Evolutionary conservation across 2,329 filamentous ascomycete genomes (phyloP).

Genomic region (Ophiostoma novo-ulmi): DNA sequence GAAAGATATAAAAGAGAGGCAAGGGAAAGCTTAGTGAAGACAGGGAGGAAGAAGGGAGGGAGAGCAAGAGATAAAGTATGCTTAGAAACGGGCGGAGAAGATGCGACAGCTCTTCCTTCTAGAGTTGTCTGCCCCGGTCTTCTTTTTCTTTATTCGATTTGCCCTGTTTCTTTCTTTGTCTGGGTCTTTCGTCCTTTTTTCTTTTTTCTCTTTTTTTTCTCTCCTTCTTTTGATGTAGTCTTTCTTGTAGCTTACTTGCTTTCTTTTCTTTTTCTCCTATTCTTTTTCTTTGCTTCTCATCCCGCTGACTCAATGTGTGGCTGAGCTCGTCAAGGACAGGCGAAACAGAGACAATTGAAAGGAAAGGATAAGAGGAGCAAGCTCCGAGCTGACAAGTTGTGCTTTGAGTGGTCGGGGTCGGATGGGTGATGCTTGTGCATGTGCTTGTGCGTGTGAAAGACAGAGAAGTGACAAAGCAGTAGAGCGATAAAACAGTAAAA

Average conservation of each 20-base stretch:
- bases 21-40: conserved; percentile 26
- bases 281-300: background rate
- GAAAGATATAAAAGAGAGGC: conserved; percentile 13
- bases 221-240: background rate
- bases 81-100: conserved; percentile 1
- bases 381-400: conserved; percentile 1
- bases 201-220: background rate
- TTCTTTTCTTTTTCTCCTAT: background rate
- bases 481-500: background rate
- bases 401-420: background rate
- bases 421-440: background rate
- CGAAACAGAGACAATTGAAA: background rate
- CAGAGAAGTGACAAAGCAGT: background rate
- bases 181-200: background rate
- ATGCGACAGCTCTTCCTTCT: conserved; percentile 14
- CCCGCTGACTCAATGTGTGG: background rate
- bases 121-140: background rate
- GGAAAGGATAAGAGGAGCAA: background rate
- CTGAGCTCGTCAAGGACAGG: background rate
- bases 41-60: conserved; percentile 18
- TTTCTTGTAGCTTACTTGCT: background rate
- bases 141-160: conserved; percentile 3
- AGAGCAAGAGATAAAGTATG: background rate
- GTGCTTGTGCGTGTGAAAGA: background rate
- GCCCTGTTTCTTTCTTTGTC: conserved; percentile 14